Evolutionary conservation across 192 early-diverging fungal species (phyloP), one percentile per base, ranked within the genome.

Genomic region (Chytriomyces confervae): DNA sequence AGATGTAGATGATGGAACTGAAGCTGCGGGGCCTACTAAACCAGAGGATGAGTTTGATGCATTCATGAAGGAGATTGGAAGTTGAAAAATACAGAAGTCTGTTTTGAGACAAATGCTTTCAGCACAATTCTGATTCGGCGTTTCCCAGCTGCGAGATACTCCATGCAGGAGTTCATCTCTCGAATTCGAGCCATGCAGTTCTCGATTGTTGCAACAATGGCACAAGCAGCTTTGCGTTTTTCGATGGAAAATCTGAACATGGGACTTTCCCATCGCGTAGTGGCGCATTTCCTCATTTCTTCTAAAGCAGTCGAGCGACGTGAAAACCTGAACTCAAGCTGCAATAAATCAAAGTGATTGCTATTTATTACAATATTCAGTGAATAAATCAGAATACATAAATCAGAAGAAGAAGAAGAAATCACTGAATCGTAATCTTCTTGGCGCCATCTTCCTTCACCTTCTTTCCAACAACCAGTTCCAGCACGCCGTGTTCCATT

Each of bases 151-250:
- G 87, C 90, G 10, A 91, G 81, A 49, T 67, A 81, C 62, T 91
- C 90, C 62, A 89, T 96, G 46, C 69, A 73, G 2, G 0, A 36
- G 5, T 23, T 16, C 79, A 77, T 3, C 75, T 87, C 8, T 49
- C 13, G 6, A 63, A 61, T 46, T 24, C 62, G 13, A 81, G 79
- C 7, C 81, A 82, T n/a, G 62, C 69, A 10, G 84, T 87, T 7
- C 77, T 88, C 53, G 85, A 87, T 3, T 84, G 83, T 75, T 88
- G 87, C 77, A 87, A 79, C 61, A 83, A 92, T 20, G 96, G 95
- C 7, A 93, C 93, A 6, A 85, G 95, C 68, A 91, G 90, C 45
- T 92, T 95, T 7, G 85, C 92, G 44, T 94, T 97, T 84, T 92
- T 96, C 0, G 50, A 97, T 97, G 93, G 91, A 91, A 69, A 85